Conservation (phyloP, 2,329 filamentous ascomycete species). For the Colletotrichum cereale region DNA sequence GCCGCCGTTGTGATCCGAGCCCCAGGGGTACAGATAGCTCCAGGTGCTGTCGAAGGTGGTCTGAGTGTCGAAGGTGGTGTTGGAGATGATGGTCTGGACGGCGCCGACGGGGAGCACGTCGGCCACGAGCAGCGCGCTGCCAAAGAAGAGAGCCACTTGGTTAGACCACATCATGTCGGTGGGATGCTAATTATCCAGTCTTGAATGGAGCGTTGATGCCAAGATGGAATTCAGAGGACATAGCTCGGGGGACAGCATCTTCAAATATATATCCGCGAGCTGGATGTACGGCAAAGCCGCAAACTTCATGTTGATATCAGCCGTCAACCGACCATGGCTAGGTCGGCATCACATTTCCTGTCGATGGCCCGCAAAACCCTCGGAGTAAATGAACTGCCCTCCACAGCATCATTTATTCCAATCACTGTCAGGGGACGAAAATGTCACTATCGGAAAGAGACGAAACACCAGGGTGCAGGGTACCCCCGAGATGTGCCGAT, state of each 20-base stretch:
- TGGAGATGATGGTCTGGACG: constrained; percentile 37
- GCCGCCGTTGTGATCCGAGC: constrained; percentile 68
- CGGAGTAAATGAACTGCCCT: constrained; percentile 22
- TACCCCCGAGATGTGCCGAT: neutral
- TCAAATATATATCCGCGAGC: constrained; percentile 13
- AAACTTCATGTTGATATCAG: constrained; percentile 17
- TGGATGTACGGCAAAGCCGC: neutral
- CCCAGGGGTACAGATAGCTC: constrained; percentile 66
- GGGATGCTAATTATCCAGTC: neutral
- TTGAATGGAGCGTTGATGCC: neutral
- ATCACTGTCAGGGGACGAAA: neutral
- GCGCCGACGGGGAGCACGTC: constrained; percentile 22
- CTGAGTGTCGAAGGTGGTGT: constrained; percentile 28
- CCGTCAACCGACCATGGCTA: neutral
- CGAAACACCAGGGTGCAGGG: constrained; percentile 28
- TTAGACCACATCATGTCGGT: constrained; percentile 27
- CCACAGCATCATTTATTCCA: neutral
- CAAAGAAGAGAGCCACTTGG: constrained; percentile 24
- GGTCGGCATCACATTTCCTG: constrained; percentile 3
- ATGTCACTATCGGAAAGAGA: constrained; percentile 20
- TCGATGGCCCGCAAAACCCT: neutral
- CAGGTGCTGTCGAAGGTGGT: constrained; percentile 58
- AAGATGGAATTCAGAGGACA: neutral
- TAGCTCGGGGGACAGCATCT: neutral
- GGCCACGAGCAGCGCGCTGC: constrained; percentile 32